A percentile compares a stretch with the other conserved stretches of the same genome.
Evolutionary conservation across 176 grass and related monocot genomes (phyloP).

Genomic region (Elymus sibiricus): DNA sequence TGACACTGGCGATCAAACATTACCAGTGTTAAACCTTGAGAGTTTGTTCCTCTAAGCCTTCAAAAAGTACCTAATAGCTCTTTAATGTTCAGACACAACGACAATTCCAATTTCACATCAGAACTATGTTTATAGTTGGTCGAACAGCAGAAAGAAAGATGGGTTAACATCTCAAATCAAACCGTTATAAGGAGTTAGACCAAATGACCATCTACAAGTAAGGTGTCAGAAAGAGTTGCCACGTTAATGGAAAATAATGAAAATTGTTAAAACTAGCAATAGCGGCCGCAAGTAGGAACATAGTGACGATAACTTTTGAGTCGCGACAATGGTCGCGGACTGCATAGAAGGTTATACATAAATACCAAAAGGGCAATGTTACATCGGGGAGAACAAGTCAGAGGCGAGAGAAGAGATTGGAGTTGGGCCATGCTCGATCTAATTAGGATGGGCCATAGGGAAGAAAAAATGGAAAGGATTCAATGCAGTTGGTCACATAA

Average conservation of each 20-base stretch:
- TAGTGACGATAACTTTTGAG: background rate
- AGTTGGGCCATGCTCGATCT: background rate
- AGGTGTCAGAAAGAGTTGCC: background rate
- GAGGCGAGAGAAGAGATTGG: background rate
- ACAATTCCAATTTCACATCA: background rate
- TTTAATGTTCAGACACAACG: background rate
- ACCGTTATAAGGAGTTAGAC: background rate
- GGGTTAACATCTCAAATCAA: background rate
- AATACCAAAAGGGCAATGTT: background rate
- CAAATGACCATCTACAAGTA: background rate
- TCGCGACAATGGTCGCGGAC: background rate
- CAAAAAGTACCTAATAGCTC: background rate
- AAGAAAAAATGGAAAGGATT: background rate
- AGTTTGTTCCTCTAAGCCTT: background rate
- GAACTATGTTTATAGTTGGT: background rate
- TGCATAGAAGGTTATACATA: background rate
- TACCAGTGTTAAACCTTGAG: background rate
- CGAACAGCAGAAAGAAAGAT: background rate
- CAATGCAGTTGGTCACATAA: background rate
- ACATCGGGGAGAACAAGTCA: background rate
- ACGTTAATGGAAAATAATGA: background rate
- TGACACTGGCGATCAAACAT: too few relatives aligned
- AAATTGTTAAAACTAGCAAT: background rate
- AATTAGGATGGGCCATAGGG: background rate
- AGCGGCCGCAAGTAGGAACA: background rate